Conservation (phyloP, 176 grass and related monocot species). For the Pontederia paniculata region DNA sequence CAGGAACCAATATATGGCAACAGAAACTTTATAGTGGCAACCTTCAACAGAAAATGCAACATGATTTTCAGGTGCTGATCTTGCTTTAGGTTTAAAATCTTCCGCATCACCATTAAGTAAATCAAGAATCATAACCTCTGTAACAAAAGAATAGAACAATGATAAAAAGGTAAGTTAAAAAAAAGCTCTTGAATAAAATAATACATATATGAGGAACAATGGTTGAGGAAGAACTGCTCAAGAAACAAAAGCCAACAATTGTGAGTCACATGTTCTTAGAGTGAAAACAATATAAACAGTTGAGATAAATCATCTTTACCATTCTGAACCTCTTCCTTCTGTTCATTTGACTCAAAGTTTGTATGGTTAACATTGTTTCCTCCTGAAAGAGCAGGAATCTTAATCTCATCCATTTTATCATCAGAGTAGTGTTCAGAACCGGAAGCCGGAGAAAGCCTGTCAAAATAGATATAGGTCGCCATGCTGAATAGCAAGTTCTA, state of each 20-base stretch:
- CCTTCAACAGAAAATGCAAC: constrained; percentile 73
- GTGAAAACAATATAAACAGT: not conserved
- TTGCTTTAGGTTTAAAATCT: constrained; percentile 21
- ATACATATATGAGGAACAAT: too few relatives aligned
- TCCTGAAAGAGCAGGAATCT: constrained; percentile 7
- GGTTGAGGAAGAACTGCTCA: too few relatives aligned
- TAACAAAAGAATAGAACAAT: constrained; percentile 11
- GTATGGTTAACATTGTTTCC: constrained; percentile 15
- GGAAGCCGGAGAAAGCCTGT: constrained; percentile 34
- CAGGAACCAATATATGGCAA: not conserved
- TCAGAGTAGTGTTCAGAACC: constrained; percentile 32
- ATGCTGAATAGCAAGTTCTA: not conserved
- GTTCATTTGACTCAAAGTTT: constrained; percentile 22
- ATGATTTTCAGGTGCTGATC: constrained; percentile 38
- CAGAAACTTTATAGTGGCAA: constrained; percentile 8
- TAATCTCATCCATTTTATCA: constrained; percentile 27
- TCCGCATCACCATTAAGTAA: constrained; percentile 43
- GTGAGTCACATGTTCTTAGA: too few relatives aligned
- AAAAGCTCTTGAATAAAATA: too few relatives aligned
- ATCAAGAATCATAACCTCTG: constrained; percentile 53
- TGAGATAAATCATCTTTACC: constrained; percentile 26
- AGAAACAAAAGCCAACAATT: not conserved
- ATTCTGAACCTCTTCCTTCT: constrained; percentile 29
- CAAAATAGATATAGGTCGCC: constrained; percentile 18
- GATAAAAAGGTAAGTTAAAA: too few relatives aligned